phyloP scores from a whole-genome alignment of 2,329 filamentous ascomycete genomes.

The Penicillium sp. region DNA sequence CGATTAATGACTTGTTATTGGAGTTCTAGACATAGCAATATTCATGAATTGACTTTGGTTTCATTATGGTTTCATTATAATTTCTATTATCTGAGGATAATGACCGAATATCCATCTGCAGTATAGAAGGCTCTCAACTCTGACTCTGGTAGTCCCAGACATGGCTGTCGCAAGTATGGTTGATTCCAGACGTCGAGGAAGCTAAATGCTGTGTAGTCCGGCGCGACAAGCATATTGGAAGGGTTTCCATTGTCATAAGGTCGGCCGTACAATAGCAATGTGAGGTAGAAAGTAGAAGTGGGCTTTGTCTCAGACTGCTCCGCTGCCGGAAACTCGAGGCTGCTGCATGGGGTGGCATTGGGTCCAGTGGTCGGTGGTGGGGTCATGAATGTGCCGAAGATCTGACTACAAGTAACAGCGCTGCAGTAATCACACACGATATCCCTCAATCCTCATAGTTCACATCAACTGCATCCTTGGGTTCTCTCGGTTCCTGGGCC shows the following conservation, averaged over 20 bases:
- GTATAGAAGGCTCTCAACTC: not conserved
- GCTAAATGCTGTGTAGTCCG: not conserved
- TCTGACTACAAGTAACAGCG: not conserved
- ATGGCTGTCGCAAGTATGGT: not conserved
- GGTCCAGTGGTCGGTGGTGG: not conserved
- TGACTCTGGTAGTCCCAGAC: not conserved
- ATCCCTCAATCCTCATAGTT: slow-evolving; percentile 46
- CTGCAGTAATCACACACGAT: not conserved
- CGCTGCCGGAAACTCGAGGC: not conserved
- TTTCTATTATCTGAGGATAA: not conserved
- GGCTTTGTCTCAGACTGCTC: not conserved
- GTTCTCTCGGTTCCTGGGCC: slow-evolving; percentile 85
- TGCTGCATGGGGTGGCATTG: not conserved
- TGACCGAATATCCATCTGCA: not conserved
- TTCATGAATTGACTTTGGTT: slow-evolving; percentile 1
- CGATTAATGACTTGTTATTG: not conserved
- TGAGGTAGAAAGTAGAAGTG: not conserved
- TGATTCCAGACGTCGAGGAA: not conserved
- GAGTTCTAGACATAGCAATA: not conserved
- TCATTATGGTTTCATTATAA: slow-evolving; percentile 3
- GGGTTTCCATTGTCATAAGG: not conserved
- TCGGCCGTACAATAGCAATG: not conserved
- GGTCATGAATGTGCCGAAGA: not conserved
- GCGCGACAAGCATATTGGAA: not conserved
- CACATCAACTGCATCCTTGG: slow-evolving; percentile 62